Evolutionary conservation across 2,329 filamentous ascomycete genomes (phyloP), one percentile per base, ranked within the genome.

Genomic region (Diaporthe destruens): DNA sequence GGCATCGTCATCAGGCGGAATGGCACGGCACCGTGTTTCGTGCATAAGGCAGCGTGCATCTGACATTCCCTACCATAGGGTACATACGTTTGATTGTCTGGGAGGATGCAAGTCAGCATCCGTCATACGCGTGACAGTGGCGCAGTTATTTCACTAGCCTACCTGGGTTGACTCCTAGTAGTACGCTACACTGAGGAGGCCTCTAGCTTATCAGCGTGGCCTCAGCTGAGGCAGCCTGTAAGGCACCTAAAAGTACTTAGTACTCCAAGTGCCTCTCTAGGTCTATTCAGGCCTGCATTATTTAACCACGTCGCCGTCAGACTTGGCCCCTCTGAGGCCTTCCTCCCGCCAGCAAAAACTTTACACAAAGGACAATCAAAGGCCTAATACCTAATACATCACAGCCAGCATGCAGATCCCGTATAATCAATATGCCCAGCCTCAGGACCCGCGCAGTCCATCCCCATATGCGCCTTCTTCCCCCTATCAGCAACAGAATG

Each of bases 401-500:
- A 14, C 2, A 49, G 12, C n/a, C 39, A 71, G 25, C 0, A 73
- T 73, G 71, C 71, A 71, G 16, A 47, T 73, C 14, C 67, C 71
- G 7, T 65, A 71, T 25, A 56, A 57, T 16, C 61, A 66, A 12
- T 67, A 73, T 23, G 71, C 51, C n/a, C 57, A 67, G 25, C 47
- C 36, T 3, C 7, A 18, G 44, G 66, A 61, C 6, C 34, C 56
- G 4, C 71, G 44, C 34, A 39, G 54, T 20, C 56, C 71, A 7
- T 73, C 66, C 23, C 71, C 71, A 6, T 73, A 73, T 2, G 61
- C 61, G 12, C 57, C 67, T 0, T 44, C 56, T 4, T 70, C 71
- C 14, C 55, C 71, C 11, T 72, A 61, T 16, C 71, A 72, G n/a
- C 32, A 59, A 47, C 71, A 72, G 12, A 34, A 18, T 1, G 36